Conservation (phyloP, 2,329 filamentous ascomycete species). For the Cercospora sesami region DNA sequence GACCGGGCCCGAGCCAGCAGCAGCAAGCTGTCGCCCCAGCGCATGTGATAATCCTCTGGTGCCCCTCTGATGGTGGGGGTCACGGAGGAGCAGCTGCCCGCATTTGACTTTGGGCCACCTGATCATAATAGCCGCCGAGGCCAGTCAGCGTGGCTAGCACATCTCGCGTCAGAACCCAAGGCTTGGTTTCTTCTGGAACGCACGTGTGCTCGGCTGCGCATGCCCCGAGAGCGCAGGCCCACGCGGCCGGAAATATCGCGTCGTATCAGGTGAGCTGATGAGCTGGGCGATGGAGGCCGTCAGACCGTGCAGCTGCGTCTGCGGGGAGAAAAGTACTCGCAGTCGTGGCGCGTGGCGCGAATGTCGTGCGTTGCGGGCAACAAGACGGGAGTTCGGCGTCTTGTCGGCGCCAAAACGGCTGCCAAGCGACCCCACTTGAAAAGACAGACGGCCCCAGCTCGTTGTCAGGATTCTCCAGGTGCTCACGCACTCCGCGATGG, state of each 20-base stretch:
- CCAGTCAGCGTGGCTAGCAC: not conserved
- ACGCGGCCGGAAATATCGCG: not conserved
- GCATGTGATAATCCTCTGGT: slow-evolving; percentile 23
- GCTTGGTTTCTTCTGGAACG: not conserved
- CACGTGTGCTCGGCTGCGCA: slow-evolving; percentile 3
- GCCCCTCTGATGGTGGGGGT: slow-evolving; percentile 11
- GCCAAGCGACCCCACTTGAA: not conserved
- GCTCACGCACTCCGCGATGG: not conserved
- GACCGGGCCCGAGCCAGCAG: not conserved
- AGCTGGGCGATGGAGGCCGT: not conserved
- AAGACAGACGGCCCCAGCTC: not conserved
- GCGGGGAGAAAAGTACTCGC: not conserved
- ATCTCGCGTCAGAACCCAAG: not conserved
- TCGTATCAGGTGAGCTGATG: not conserved
- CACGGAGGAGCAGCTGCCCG: slow-evolving; percentile 14
- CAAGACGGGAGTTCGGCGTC: not conserved
- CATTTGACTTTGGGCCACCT: slow-evolving; percentile 13
- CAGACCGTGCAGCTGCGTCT: not conserved
- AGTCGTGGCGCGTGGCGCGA: not conserved
- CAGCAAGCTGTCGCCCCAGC: slow-evolving; percentile 19
- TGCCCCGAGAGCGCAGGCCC: not conserved
- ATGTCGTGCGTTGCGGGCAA: not conserved
- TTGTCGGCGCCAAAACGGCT: not conserved
- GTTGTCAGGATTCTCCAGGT: not conserved
- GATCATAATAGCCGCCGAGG: slow-evolving; percentile 1